phyloP scores from a whole-genome alignment of 345 rosid species.

The Draba incana region DNA sequence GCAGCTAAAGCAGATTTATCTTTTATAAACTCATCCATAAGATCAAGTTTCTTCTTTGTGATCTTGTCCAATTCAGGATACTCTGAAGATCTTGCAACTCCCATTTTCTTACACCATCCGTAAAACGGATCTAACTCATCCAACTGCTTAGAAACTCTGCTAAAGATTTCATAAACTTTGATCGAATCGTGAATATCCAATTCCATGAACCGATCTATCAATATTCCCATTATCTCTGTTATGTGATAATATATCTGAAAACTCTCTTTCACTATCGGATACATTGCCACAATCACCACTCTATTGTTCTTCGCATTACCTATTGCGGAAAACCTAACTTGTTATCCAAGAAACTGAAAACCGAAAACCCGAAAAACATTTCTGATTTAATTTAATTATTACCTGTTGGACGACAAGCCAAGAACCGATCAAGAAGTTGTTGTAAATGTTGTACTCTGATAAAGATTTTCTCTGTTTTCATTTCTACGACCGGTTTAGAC shows the following conservation, averaged over 20 bases:
- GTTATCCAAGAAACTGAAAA: conserved; percentile 2
- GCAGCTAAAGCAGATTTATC: conserved; percentile 63
- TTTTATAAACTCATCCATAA: conserved; percentile 76
- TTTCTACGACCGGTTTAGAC: conserved; percentile 54
- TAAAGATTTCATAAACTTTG: conserved; percentile 67
- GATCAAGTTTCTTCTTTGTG: conserved; percentile 72
- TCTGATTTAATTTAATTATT: background rate
- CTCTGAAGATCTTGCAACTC: conserved; percentile 71
- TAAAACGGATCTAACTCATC: conserved; percentile 69
- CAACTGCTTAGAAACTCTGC: no score
- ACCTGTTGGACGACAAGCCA: conserved; percentile 95
- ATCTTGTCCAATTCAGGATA: conserved; percentile 80
- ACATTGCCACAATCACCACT: conserved; percentile 75
- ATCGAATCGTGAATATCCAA: conserved; percentile 62
- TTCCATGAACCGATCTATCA: conserved; percentile 75
- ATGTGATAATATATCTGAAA: conserved; percentile 71
- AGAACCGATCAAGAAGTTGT: conserved; percentile 75
- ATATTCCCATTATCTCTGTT: conserved; percentile 57
- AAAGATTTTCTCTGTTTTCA: conserved; percentile 58
- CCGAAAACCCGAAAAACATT: no score
- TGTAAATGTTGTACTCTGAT: conserved; percentile 66
- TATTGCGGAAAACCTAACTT: conserved; percentile 23
- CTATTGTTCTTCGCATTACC: no score
- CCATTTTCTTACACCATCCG: conserved; percentile 66
- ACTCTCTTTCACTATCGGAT: conserved; percentile 74